These are phyloP conservation scores for Mortierella sp. DNA, from an alignment of 371 early-diverging fungal genomes.

Conservation along the genomic window DNA sequence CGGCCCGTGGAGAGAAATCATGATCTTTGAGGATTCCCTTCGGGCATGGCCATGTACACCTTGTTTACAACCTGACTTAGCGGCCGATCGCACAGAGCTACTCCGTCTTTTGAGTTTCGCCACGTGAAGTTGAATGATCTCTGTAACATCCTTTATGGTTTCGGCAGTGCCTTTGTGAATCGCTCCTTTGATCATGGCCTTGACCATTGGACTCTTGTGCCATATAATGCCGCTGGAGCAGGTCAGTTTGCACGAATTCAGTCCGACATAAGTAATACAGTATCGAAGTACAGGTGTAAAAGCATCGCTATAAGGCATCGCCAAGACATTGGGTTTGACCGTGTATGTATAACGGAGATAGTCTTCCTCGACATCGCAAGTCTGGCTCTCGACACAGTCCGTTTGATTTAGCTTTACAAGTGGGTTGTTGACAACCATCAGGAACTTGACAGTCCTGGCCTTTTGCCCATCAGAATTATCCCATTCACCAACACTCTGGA, in stretches of 20 bases:
- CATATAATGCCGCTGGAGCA: constrained; percentile 69
- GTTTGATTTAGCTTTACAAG: constrained; percentile 71
- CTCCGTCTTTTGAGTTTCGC: constrained; percentile 17
- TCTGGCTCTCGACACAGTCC: constrained; percentile 69
- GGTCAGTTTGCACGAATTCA: constrained; percentile 60
- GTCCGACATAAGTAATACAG: constrained; percentile 66
- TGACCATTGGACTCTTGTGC: constrained; percentile 67
- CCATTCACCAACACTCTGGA: constrained; percentile 63
- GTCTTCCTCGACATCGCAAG: constrained; percentile 64
- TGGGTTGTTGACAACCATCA: constrained; percentile 70
- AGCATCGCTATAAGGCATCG: constrained; percentile 73
- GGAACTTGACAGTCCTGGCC: constrained; percentile 61
- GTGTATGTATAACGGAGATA: constrained; percentile 56
- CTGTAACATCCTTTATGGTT: constrained; percentile 41
- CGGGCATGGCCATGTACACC: not conserved
- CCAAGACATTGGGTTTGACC: constrained; percentile 60
- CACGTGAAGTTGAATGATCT: constrained; percentile 39
- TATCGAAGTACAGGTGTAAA: constrained; percentile 69
- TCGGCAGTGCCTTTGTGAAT: constrained; percentile 52
- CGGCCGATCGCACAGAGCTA: not conserved
- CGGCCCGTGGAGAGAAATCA: constrained; percentile 43
- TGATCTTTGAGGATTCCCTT: constrained; percentile 28
- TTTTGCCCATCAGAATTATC: constrained; percentile 44
- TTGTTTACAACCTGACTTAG: not conserved
- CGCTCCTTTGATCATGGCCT: constrained; percentile 59